Evolutionary conservation across 352 stramenopile genomes (phyloP).

Genomic region (Pythium apleroticum): DNA sequence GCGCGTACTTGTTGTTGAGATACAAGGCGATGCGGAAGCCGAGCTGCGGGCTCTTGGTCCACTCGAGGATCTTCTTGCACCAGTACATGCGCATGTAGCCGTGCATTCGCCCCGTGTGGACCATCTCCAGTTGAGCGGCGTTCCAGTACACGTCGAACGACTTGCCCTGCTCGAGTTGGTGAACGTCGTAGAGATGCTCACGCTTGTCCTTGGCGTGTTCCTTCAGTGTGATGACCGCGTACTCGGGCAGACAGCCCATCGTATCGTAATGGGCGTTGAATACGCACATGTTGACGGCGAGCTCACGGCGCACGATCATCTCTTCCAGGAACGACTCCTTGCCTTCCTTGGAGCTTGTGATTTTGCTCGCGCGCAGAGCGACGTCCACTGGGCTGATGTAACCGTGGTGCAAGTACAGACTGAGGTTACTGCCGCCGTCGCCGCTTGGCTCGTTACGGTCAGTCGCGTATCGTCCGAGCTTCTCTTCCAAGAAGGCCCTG

Average conservation of each 20-base stretch:
- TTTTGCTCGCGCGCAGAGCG: slow-evolving; percentile 53
- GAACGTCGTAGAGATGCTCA: slow-evolving; percentile 89
- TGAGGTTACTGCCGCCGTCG: slow-evolving; percentile 90
- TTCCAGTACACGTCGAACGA: slow-evolving; percentile 99
- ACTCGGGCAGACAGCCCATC: slow-evolving; percentile 86
- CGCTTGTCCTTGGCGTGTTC: slow-evolving; percentile 87
- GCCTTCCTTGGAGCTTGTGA: slow-evolving; percentile 71
- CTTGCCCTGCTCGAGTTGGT: slow-evolving; percentile 90
- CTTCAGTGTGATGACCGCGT: slow-evolving; percentile 91
- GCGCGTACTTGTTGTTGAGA: slow-evolving; percentile 98
- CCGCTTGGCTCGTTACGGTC: slow-evolving; percentile 96
- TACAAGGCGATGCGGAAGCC: slow-evolving; percentile 92
- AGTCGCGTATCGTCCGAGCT: slow-evolving; percentile 64
- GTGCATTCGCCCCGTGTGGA: slow-evolving; percentile 92
- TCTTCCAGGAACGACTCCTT: slow-evolving; percentile 97
- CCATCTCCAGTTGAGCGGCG: slow-evolving; percentile 95
- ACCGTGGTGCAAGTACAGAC: slow-evolving; percentile 94
- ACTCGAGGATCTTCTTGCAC: slow-evolving; percentile 99
- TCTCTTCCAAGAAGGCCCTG: slow-evolving; percentile 88
- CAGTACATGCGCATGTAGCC: slow-evolving; percentile 99
- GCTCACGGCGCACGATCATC: slow-evolving; percentile 94
- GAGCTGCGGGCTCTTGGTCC: slow-evolving; percentile 90
- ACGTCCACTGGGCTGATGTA: slow-evolving; percentile 78
- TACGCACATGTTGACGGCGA: slow-evolving; percentile 97
- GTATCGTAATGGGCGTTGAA: slow-evolving; percentile 96